These are phyloP conservation scores for Xerocomellus chrysenteron DNA, from an alignment of 768 basidiomycete species.

Conservation along the genomic window DNA sequence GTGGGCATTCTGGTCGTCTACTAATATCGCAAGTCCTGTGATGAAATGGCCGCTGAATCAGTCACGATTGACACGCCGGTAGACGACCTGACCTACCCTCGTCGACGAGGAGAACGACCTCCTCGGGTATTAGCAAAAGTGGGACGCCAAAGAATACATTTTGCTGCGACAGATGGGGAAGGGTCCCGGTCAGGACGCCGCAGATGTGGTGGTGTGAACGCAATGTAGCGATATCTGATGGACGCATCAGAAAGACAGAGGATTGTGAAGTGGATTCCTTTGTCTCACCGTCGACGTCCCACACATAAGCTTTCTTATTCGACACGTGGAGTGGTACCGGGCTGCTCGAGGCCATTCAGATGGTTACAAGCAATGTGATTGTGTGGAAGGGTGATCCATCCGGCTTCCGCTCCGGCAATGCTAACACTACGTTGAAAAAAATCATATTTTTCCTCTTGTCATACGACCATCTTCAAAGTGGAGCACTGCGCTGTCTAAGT, in stretches of 20 bases:
- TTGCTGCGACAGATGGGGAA: constrained; percentile 94
- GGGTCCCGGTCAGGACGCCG: constrained; percentile 83
- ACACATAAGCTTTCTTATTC: constrained; percentile 81
- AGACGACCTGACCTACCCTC: constrained; percentile 50
- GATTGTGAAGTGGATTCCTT: not conserved
- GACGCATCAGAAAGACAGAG: constrained; percentile 4
- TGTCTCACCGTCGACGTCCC: constrained; percentile 76
- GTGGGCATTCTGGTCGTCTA: constrained; percentile 69
- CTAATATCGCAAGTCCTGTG: constrained; percentile 71
- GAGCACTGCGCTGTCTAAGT: not conserved
- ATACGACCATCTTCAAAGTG: too few species aligned
- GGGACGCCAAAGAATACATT: constrained; percentile 97
- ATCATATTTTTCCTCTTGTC: too few species aligned
- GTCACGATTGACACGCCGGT: not conserved
- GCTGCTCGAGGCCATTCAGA: constrained; percentile 9
- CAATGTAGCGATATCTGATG: constrained; percentile 72
- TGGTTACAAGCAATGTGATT: not conserved
- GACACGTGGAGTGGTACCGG: constrained; percentile 67
- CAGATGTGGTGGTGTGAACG: constrained; percentile 81
- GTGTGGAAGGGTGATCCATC: not conserved
- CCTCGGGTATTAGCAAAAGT: constrained; percentile 84
- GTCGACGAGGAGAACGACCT: constrained; percentile 82
- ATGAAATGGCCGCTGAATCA: not conserved
- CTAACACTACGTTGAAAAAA: too few species aligned
- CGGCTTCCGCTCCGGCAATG: constrained; percentile 20